These are phyloP conservation scores for Madurella fahalii DNA, from an alignment of 2,329 filamentous ascomycete species.

Conservation along the genomic window DNA sequence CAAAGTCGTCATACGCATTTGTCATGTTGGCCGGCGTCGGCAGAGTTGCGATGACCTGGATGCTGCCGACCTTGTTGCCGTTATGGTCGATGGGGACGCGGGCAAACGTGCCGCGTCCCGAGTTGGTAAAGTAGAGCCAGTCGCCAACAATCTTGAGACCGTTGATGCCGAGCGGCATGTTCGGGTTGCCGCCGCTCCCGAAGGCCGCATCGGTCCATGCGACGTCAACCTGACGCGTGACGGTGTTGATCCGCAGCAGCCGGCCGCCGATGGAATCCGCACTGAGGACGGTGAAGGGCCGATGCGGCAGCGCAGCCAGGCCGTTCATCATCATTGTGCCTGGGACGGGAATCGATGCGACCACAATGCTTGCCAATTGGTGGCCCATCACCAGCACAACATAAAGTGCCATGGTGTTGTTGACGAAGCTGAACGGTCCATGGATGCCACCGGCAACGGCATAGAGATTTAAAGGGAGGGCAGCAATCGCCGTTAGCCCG, in stretches of 20 bases:
- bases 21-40: neutral
- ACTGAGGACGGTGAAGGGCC: neutral
- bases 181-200: neutral
- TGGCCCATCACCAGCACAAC: neutral
- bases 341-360: slow-evolving; percentile 2
- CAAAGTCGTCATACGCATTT: slow-evolving; percentile 9
- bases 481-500: neutral
- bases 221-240: neutral
- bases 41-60: neutral
- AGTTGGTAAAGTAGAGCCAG: slow-evolving; percentile 12
- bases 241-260: slow-evolving; percentile 6
- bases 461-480: neutral
- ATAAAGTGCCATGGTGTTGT: neutral
- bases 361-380: neutral
- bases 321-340: slow-evolving; percentile 11
- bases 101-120: slow-evolving; percentile 1
- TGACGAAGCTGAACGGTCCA: neutral
- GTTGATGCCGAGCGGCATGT: slow-evolving; percentile 6
- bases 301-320: neutral
- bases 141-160: neutral
- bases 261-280: slow-evolving; percentile 3
- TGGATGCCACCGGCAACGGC: neutral
- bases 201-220: slow-evolving; percentile 1
- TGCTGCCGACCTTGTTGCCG: neutral
- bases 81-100: slow-evolving; percentile 1